Evolutionary conservation across 192 early-diverging fungal genomes (phyloP), one percentile per base, ranked within the genome.

Genomic region (Phlyctochytrium arcticum): DNA sequence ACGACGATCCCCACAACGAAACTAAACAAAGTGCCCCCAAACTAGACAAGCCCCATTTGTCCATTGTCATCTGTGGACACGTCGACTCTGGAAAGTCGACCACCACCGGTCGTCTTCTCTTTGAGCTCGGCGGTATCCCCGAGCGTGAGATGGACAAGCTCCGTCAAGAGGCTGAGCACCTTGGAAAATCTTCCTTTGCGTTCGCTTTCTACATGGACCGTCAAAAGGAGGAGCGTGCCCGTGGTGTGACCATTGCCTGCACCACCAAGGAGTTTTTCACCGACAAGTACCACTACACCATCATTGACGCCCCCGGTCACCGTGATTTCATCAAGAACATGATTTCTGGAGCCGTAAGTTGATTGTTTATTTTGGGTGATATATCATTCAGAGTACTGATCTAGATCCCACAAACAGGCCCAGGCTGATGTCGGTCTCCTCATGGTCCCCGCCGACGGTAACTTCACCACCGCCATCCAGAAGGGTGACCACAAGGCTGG

Each of bases 11-110:
- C n/a, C n/a, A n/a, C n/a, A n/a, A n/a, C n/a, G n/a, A n/a, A n/a
- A n/a, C n/a, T n/a, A n/a, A n/a, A n/a, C n/a, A n/a, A n/a, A n/a
- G n/a, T n/a, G n/a, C n/a, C n/a, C n/a, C n/a, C n/a, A n/a, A n/a
- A n/a, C n/a, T n/a, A n/a, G 50, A 53, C 19, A 53, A 53, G 50
- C 50, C 50, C 30, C 50, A 53, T 30, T 53, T 53, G 50, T 53
- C 50, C 19, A 71, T 78, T 54, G 79, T 80, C 59, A 92, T 98
- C 82, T 93, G 94, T 81, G 94, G 95, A 74, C 94, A 98, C 93
- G 95, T 98, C 89, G 95, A 96, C 88, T 98, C 94, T 77, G 95
- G 96, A 83, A 98, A 98, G 88, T 98, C 95, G 77, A 98, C 96
- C 87, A 97, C 95, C 77, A 97, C 95, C 71, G 96, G 96, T 82